Conservation (phyloP, 2,329 filamentous ascomycete species). For the Arthrobotrys pseudoclavata region DNA sequence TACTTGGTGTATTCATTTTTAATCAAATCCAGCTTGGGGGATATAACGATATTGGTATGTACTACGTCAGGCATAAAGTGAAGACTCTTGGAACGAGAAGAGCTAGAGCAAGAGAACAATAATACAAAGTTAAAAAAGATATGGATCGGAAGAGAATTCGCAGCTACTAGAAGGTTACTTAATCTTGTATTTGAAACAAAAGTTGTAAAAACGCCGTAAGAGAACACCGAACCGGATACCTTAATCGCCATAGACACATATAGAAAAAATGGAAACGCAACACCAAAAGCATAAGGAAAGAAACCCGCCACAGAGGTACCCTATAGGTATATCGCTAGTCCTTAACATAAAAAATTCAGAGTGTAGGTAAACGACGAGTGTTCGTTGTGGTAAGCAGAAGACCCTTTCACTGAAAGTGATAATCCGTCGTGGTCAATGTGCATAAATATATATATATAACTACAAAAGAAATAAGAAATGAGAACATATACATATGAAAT, state of each 20-base stretch:
- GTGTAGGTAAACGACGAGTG: neutral
- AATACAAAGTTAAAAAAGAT: neutral
- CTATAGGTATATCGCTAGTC: neutral
- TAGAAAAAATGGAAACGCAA: neutral
- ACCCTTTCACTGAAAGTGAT: neutral
- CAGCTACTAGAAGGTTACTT: neutral
- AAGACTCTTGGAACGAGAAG: neutral
- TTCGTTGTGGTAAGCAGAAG: neutral
- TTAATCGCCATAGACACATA: neutral
- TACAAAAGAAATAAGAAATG: slow-evolving; percentile 15
- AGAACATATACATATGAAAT: slow-evolving; percentile 26
- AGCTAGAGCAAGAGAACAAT: neutral
- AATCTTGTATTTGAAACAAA: slow-evolving; percentile 1
- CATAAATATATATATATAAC: neutral
- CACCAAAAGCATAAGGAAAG: neutral
- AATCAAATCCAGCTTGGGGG: neutral
- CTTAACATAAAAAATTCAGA: slow-evolving; percentile 11
- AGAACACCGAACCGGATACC: slow-evolving; percentile 12
- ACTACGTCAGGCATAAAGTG: neutral
- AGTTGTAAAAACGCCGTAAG: slow-evolving; percentile 8
- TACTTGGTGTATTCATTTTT: neutral
- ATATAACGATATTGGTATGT: neutral
- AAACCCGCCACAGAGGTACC: neutral
- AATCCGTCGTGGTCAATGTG: neutral
- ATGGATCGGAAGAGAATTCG: neutral